Evolutionary conservation across 495 filamentous ascomycete species (phyloP), one percentile per base, ranked within the genome.

Genomic region (Tuber umbilicatum): DNA sequence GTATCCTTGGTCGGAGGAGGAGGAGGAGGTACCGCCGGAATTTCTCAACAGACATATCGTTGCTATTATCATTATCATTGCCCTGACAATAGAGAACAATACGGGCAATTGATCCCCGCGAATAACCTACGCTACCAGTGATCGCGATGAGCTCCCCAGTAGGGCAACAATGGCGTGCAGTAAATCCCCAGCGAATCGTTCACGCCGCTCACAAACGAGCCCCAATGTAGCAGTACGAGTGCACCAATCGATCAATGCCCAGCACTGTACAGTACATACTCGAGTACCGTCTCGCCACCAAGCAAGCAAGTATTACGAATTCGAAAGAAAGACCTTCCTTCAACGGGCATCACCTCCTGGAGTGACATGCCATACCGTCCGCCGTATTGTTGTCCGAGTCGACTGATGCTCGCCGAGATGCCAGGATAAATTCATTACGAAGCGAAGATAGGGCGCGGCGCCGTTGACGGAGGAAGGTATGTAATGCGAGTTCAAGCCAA

Each of bases 41-140:
- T 64, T 35, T 64, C n/a, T 5, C 9, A 60, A 14, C 27, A 31
- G 31, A 16, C n/a, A 31, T 16, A 60, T 31, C 31, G 27, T 43
- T 43, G 17, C 42, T 43, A 43, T 14, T 35, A 35, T 64, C 10
- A 31, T 35, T 35, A 64, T 31, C 27, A 64, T 31, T 27, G 16
- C 35, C 55, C 31, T 17, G 55, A 35, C 55, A 64, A 64, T 12
- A 55, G 12, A 35, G 27, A 27, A 35, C 27, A 64, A 64, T 64
- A 12, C 50, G 9, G 23, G 23, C 5, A 64, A 35, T 31, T 17
- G 55, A 35, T 60, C 27, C 35, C 55, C 16, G 55, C 35, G 55
- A 64, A 64, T 64, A 64, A 31, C 55, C 55, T 64, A 64, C 55
- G 27, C 27, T 64, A 64, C 55, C 55, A 64, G n/a, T 23, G n/a